These are phyloP conservation scores for Canavalia ensiformis DNA, from an alignment of 306 rosid species.

Conservation along the genomic window DNA sequence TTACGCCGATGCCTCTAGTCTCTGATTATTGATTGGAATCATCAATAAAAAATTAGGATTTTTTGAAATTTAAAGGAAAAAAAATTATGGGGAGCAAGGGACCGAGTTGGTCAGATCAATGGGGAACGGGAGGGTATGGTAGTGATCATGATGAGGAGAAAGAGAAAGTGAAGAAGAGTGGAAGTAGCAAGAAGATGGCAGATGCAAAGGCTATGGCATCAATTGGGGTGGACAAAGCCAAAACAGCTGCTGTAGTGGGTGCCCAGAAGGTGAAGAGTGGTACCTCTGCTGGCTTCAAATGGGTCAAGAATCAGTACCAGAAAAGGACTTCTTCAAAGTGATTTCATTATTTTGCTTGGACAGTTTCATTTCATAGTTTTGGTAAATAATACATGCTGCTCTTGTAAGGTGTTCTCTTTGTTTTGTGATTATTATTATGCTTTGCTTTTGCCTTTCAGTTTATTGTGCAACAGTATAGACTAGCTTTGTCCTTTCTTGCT, in stretches of 20 bases:
- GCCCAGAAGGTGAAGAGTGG: conserved; percentile 64
- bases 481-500: conserved; percentile 4
- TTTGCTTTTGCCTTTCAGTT: conserved; percentile 23
- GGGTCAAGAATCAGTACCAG: conserved; percentile 76
- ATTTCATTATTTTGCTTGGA: conserved; percentile 14
- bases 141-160: conserved; percentile 47
- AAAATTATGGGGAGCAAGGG: conserved; percentile 75
- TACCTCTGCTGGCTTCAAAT: conserved; percentile 75
- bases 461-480: conserved; percentile 21
- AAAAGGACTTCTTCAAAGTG: conserved; percentile 72
- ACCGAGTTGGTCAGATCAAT: conserved; percentile 84
- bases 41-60: neutral
- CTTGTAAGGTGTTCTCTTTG: neutral
- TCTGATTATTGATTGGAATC: neutral
- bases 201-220: conserved; percentile 64
- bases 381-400: conserved; percentile 40
- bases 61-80: conserved; percentile 15
- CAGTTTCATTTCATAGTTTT: conserved; percentile 35
- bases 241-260: conserved; percentile 56
- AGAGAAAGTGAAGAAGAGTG: conserved; percentile 54
- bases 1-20: too few relatives aligned
- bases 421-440: neutral
- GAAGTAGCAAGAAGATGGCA: conserved; percentile 63
- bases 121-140: conserved; percentile 65
- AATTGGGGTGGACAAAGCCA: conserved; percentile 63